Evolutionary conservation across 2,329 filamentous ascomycete species (phyloP), one percentile per base, ranked within the genome.

Genomic region (Botryosphaeria dothidea): DNA sequence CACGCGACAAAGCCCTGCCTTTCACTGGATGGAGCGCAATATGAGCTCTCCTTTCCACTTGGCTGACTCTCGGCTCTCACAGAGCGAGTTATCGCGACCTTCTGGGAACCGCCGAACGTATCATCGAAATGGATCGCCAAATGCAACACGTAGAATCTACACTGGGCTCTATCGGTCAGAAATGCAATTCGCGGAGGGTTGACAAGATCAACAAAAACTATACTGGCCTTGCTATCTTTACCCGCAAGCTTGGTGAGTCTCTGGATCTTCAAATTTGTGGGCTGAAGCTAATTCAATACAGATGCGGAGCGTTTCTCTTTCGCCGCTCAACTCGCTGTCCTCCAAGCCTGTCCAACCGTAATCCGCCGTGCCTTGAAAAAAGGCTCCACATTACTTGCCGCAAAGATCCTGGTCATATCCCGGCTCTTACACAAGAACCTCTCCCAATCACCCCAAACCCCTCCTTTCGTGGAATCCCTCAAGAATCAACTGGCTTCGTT

Each of bases 41-140:
- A n/a, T n/a, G 31, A 34, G 5, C 31, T 41, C 31, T 62, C 25
- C 21, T 58, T 13, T 23, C 31, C 38, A 29, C n/a, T 21, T 31
- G 21, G 17, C 15, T 34, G 65, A 52, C 31, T 21, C 41, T 23
- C 5, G 7, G 6, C 23, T 23, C n/a, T 7, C 34, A 19, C 69
- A 88, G 86, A 21, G 82, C 85, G 70, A 86, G 87, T 72, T 98
- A 98, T 78, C 91, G 94, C 70, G 92, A 95, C 71, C 87, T 98
- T 8, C 87, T 98, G 27, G 92, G 92, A 61, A 97, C 94, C 0
- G 94, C 94, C 63, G 93, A 97, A 79, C 89, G 89, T n/a, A 98
- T 98, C 69, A 90, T 97, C 63, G 86, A 89, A 67, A 97, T 98
- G 92, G 90, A 92, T 69, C 79, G 79, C 43, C 88, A 94, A 74